These are phyloP conservation scores for Annulohypoxylon maeteangense DNA, from an alignment of 495 filamentous ascomycete genomes.

Conservation along the genomic window DNA sequence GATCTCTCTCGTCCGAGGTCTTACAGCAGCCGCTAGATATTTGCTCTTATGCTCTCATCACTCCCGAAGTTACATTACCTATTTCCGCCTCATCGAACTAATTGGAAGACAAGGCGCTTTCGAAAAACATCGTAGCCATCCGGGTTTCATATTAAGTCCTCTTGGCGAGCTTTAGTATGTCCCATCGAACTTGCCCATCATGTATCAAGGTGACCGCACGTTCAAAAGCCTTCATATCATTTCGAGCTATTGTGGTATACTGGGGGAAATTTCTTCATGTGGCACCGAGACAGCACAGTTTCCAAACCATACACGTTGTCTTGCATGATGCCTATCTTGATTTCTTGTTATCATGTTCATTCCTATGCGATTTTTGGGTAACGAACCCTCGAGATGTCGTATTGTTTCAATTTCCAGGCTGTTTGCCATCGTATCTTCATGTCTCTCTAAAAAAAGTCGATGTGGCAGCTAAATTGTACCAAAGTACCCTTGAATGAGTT, in stretches of 20 bases:
- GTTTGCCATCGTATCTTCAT: neutral
- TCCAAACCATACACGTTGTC: neutral
- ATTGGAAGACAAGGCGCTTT: neutral
- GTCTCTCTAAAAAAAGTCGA: neutral
- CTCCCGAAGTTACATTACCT: conserved; percentile 27
- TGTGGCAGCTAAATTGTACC: neutral
- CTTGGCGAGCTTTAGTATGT: conserved; percentile 17
- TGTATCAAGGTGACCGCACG: neutral
- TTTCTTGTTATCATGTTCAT: neutral
- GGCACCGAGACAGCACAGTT: neutral
- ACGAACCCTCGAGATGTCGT: neutral
- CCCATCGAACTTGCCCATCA: conserved; percentile 3
- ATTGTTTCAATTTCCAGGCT: neutral
- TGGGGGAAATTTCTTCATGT: neutral
- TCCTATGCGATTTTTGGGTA: neutral
- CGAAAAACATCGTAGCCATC: neutral
- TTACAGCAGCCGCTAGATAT: conserved; percentile 8
- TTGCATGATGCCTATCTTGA: neutral
- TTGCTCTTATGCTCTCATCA: conserved; percentile 7
- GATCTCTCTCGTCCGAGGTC: conserved; percentile 11
- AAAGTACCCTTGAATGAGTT: neutral
- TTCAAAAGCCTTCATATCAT: neutral
- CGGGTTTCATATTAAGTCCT: neutral
- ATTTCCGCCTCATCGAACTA: neutral
- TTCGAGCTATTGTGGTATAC: neutral